These are phyloP conservation scores for Cordyceps militaris DNA, from an alignment of 2,329 filamentous ascomycete genomes.

Conservation along the genomic window DNA sequence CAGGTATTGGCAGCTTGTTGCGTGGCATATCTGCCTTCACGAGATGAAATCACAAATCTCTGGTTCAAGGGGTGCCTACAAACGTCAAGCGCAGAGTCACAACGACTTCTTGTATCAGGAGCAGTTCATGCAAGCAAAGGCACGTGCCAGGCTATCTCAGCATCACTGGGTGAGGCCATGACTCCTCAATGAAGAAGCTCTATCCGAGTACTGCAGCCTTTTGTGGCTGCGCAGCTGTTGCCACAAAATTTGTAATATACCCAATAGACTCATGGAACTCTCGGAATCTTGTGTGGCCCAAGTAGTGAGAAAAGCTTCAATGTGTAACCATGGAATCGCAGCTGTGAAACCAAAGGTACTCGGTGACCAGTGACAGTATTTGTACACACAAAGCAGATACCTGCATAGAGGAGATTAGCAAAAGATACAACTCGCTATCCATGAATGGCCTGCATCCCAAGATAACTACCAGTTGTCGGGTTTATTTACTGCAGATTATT, in stretches of 20 bases:
- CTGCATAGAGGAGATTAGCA: no score
- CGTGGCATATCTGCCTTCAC: constrained; percentile 76
- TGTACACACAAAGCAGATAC: neutral
- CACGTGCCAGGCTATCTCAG: constrained; percentile 24
- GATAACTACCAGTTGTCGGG: no score
- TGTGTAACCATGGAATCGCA: no score
- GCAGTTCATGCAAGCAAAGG: constrained; percentile 37
- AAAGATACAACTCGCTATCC: no score
- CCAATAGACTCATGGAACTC: neutral
- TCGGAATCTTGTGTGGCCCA: neutral
- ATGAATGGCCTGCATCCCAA: no score
- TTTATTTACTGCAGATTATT: no score
- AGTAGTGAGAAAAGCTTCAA: no score
- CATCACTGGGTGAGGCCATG: constrained; percentile 30
- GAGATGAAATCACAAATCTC: constrained; percentile 88
- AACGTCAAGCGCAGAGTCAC: constrained; percentile 27
- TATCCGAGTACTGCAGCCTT: neutral
- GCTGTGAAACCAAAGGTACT: neutral
- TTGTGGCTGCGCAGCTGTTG: neutral
- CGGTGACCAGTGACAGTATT: neutral
- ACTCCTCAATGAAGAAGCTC: neutral
- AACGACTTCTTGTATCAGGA: constrained; percentile 30
- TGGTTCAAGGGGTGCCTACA: constrained; percentile 76
- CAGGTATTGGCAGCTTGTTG: constrained; percentile 77
- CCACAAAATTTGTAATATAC: neutral